phyloP scores from a whole-genome alignment of 176 grass and related monocot genomes.

The Bolboschoenus planiculmis region DNA sequence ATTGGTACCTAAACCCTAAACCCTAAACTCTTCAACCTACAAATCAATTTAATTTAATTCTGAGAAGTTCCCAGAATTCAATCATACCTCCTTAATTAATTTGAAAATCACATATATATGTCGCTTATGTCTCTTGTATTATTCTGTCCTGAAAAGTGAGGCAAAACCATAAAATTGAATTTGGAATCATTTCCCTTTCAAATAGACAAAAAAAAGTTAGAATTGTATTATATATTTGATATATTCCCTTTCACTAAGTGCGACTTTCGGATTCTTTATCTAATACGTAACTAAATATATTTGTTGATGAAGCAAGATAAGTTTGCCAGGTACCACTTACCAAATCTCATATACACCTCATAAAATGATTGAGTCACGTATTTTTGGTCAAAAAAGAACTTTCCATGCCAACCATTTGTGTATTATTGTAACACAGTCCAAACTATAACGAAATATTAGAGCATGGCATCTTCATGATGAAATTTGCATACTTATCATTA shows the following conservation, averaged over 20 bases:
- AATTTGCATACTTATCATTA: too few relatives aligned
- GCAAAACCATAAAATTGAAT: not conserved
- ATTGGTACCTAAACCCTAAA: too few relatives aligned
- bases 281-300: not conserved
- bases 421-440: not conserved
- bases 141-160: not conserved
- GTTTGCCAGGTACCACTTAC: not conserved
- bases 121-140: too few relatives aligned
- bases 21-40: too few relatives aligned
- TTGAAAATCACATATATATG: too few relatives aligned
- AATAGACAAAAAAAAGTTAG: not conserved
- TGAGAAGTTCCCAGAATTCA: too few relatives aligned
- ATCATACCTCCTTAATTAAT: too few relatives aligned
- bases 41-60: too few relatives aligned
- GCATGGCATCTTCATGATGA: too few relatives aligned
- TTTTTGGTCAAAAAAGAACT: not conserved
- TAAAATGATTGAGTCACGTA: not conserved
- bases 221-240: not conserved
- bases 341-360: not conserved
- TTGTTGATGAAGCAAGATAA: conserved; percentile 12
- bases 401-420: conserved; percentile 7
- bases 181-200: not conserved
- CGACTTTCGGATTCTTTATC: not conserved
- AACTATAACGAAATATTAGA: not conserved
- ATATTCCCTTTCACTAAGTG: not conserved